These are phyloP conservation scores for Rugonectria rugulosa DNA, from an alignment of 2,329 filamentous ascomycete species.

Conservation along the genomic window DNA sequence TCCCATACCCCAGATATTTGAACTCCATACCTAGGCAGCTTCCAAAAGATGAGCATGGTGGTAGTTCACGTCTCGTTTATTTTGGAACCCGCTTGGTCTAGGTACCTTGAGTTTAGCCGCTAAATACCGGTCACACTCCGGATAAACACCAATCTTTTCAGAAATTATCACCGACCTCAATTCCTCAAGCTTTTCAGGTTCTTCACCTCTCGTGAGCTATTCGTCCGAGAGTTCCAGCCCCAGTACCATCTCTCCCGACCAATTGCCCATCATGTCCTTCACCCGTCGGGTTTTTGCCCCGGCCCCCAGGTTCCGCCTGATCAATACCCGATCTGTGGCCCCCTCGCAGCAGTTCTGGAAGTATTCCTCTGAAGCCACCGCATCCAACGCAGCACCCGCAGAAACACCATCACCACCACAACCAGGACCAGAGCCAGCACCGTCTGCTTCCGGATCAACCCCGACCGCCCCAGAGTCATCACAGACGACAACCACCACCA, in stretches of 20 bases:
- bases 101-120: no score
- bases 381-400: background rate
- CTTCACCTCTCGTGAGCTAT: constrained; percentile 3
- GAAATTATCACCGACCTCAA: background rate
- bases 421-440: background rate
- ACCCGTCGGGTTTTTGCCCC: constrained; percentile 33
- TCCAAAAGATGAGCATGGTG: background rate
- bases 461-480: background rate
- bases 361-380: constrained; percentile 32
- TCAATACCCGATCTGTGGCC: constrained; percentile 27
- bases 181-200: background rate
- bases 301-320: constrained; percentile 26
- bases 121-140: background rate
- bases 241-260: background rate
- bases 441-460: background rate
- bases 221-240: constrained; percentile 1
- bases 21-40: background rate
- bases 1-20: background rate
- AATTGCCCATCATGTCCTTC: constrained; percentile 37
- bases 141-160: background rate
- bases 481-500: no score
- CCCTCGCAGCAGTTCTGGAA: constrained; percentile 29
- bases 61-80: no score
- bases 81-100: no score
- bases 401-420: background rate